Evolutionary conservation across 2,329 filamentous ascomycete genomes (phyloP), one percentile per base, ranked within the genome.

Genomic region (Cordyceps pruinosa): DNA sequence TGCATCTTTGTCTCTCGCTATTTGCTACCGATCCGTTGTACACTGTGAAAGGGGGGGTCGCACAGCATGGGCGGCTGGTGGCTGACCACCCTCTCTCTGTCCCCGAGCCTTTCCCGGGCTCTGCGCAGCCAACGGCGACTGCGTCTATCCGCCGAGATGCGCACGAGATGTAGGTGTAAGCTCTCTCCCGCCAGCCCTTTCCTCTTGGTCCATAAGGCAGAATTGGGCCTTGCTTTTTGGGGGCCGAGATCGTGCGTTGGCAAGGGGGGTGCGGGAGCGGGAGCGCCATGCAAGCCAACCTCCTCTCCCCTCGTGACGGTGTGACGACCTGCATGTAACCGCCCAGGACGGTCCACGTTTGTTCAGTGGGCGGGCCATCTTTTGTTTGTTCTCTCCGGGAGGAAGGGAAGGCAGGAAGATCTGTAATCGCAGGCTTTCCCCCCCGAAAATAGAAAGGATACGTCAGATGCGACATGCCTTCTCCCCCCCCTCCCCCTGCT

Each of bases 311-410:
- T 23, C 28, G 5, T 25, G 28, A 23, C 50, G 50, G 39, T 53
- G 50, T 53, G 32, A 21, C 32, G 30, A 7, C 41, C n/a, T 55
- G 42, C 52, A 30, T 55, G 42, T 47, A 55, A 46, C 32, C 52
- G 52, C 52, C 52, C 23, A 39, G 2, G 25, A 17, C 45, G 32
- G 21, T 23, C 10, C 15, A 6, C 8, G 15, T n/a, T n/a, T n/a
- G n/a, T n/a, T n/a, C n/a, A n/a, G n/a, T n/a, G n/a, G n/a, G n/a
- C n/a, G n/a, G n/a, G n/a, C n/a, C n/a, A n/a, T n/a, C n/a, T n/a
- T n/a, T n/a, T n/a, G n/a, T n/a, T n/a, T n/a, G n/a, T n/a, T n/a
- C n/a, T n/a, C n/a, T n/a, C n/a, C 2, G 15, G 2, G 35, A 17
- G 17, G 5, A n/a, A n/a, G 35, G n/a, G 35, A 37, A 37, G 35